These are phyloP conservation scores for Rhodotorula sp. DNA, from an alignment of 1,284 basidiomycete species.

Conservation along the genomic window DNA sequence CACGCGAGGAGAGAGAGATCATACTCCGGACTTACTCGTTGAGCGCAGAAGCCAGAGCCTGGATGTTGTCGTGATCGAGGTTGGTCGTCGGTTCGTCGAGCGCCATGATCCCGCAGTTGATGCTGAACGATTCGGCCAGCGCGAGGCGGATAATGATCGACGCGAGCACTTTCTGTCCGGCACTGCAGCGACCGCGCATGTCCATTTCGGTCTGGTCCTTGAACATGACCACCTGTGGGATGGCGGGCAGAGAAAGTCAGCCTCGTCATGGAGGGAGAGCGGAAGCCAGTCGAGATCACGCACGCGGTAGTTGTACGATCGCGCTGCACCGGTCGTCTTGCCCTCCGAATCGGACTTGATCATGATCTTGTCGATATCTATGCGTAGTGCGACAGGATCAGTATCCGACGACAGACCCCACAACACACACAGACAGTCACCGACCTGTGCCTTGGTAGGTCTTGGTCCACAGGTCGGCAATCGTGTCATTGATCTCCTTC, in stretches of 20 bases:
- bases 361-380: slow-evolving; percentile 96
- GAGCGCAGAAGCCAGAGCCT: slow-evolving; percentile 84
- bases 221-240: slow-evolving; percentile 84
- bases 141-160: slow-evolving; percentile 99
- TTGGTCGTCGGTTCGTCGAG: slow-evolving; percentile 99
- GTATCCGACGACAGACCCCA: background rate
- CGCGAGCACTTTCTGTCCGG: slow-evolving; percentile 97
- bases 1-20: background rate
- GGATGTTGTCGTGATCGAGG: slow-evolving; percentile 93
- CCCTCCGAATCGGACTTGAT: slow-evolving; percentile 93
- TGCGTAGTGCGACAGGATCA: background rate
- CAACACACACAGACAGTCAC: slow-evolving; percentile 33
- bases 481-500: slow-evolving; percentile 98
- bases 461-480: slow-evolving; percentile 95
- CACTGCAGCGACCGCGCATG: slow-evolving; percentile 97
- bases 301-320: slow-evolving; percentile 98
- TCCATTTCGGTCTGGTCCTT: slow-evolving; percentile 99
- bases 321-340: slow-evolving; percentile 62
- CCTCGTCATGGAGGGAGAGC: background rate
- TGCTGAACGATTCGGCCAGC: slow-evolving; percentile 93
- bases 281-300: slow-evolving; percentile 43
- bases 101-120: slow-evolving; percentile 96
- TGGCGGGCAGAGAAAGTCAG: too few relatives aligned
- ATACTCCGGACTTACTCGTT: slow-evolving; percentile 68
- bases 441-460: slow-evolving; percentile 97